phyloP scores from a whole-genome alignment of 2,329 filamentous ascomycete genomes.

The Phaeomoniella chlamydospora region DNA sequence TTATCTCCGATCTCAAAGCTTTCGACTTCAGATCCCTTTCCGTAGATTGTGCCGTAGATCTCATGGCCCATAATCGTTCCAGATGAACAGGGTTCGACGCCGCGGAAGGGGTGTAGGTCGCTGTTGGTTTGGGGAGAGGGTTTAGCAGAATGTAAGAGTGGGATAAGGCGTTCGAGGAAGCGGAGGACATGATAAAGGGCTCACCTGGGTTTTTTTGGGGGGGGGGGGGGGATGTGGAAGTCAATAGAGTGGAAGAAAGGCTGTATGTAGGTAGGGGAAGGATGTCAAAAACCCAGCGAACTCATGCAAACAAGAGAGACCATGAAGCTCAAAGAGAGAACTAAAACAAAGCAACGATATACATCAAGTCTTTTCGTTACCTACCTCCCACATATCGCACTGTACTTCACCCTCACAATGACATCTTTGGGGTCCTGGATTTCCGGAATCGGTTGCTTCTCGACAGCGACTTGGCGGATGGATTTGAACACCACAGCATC shows the following conservation, averaged over 20 bases:
- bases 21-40: slow-evolving; percentile 53
- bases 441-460: slow-evolving; percentile 65
- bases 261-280: no score
- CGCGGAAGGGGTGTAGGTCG: slow-evolving; percentile 76
- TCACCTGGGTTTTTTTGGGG: neutral
- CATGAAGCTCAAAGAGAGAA: no score
- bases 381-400: slow-evolving; percentile 84
- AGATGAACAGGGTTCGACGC: slow-evolving; percentile 55
- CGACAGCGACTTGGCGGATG: slow-evolving; percentile 57
- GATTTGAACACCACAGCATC: slow-evolving; percentile 80
- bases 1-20: slow-evolving; percentile 59
- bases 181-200: no score
- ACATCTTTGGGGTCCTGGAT: slow-evolving; percentile 60
- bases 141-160: no score
- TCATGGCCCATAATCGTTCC: slow-evolving; percentile 64
- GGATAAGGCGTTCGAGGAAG: no score
- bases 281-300: no score
- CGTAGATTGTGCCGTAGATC: slow-evolving; percentile 63
- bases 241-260: no score
- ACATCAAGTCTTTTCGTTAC: no score
- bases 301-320: no score
- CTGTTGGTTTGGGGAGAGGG: no score
- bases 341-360: no score
- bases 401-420: slow-evolving; percentile 69
- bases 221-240: no score